A percentile compares a stretch with the other conserved stretches of the same genome.
These are phyloP conservation scores for Colletotrichum eremochloae DNA, from an alignment of 2,329 filamentous ascomycete genomes.

Conservation along the genomic window DNA sequence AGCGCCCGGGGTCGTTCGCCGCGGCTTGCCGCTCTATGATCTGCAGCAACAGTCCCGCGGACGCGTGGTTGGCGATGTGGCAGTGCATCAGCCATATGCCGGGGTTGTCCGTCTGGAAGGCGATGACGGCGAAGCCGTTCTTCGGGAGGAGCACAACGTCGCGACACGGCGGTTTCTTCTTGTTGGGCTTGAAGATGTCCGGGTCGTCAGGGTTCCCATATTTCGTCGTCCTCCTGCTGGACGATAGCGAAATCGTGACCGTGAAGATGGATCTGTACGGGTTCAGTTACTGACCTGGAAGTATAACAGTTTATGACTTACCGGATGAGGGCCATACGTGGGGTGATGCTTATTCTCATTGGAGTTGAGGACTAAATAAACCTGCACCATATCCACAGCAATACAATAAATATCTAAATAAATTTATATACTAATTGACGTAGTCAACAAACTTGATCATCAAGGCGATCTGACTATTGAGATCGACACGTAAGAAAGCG, in stretches of 20 bases:
- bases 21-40: constrained; percentile 24
- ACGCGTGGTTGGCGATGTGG: constrained; percentile 61
- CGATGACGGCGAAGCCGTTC: constrained; percentile 61
- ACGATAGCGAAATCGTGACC: too few relatives aligned
- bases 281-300: too few relatives aligned
- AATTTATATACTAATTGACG: too few relatives aligned
- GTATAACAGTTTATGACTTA: too few relatives aligned
- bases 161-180: constrained; percentile 61
- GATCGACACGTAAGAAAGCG: neutral
- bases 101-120: constrained; percentile 63
- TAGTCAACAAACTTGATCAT: neutral
- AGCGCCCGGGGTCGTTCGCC: constrained; percentile 15
- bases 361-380: too few relatives aligned
- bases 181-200: constrained; percentile 37
- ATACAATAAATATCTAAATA: too few relatives aligned
- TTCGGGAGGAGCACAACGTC: constrained; percentile 63
- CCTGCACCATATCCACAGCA: too few relatives aligned
- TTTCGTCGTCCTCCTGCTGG: constrained; percentile 33
- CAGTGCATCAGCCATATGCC: constrained; percentile 65
- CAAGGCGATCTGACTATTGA: neutral
- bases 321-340: too few relatives aligned
- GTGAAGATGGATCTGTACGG: too few relatives aligned
- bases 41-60: constrained; percentile 40
- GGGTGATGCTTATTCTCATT: too few relatives aligned
- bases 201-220: constrained; percentile 29